These are phyloP conservation scores for Kodamaea alishanica DNA, from an alignment of 1,139 yeast species.

Conservation along the genomic window DNA sequence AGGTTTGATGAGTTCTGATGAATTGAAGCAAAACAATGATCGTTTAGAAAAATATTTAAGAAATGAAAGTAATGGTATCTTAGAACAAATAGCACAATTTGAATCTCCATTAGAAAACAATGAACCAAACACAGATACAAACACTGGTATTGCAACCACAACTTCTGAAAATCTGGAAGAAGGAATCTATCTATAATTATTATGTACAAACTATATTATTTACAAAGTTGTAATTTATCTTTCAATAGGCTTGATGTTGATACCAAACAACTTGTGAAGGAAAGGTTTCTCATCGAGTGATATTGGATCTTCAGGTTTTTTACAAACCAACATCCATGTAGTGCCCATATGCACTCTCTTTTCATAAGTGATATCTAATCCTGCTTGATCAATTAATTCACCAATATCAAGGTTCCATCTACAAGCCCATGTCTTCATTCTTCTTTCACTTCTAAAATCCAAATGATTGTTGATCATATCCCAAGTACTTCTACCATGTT, in stretches of 20 bases:
- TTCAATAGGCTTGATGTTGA: conserved; percentile 26
- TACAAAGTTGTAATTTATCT: conserved; percentile 9
- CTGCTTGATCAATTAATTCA: conserved; percentile 76
- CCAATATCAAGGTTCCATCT: conserved; percentile 95
- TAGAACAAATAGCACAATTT: background rate
- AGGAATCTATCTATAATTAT: conserved; percentile 12
- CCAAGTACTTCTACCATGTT: conserved; percentile 87
- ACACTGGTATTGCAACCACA: no score
- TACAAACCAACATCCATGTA: conserved; percentile 79
- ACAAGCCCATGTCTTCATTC: conserved; percentile 94
- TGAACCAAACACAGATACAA: background rate
- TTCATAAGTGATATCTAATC: conserved; percentile 76
- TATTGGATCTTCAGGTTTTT: conserved; percentile 62
- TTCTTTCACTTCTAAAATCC: conserved; percentile 77
- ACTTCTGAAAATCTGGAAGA: conserved; percentile 8
- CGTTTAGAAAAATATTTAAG: background rate
- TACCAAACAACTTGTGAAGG: conserved; percentile 42
- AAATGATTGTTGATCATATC: conserved; percentile 73
- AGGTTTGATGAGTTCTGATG: conserved; percentile 18
- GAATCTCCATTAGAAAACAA: background rate
- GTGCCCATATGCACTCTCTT: conserved; percentile 89
- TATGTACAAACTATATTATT: conserved; percentile 1
- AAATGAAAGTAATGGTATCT: background rate
- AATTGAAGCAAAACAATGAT: background rate
- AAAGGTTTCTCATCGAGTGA: conserved; percentile 42